A percentile compares a stretch with the other conserved stretches of the same genome.
These are phyloP conservation scores for Exidia glandulosa DNA, from an alignment of 768 basidiomycete genomes.

Conservation along the genomic window DNA sequence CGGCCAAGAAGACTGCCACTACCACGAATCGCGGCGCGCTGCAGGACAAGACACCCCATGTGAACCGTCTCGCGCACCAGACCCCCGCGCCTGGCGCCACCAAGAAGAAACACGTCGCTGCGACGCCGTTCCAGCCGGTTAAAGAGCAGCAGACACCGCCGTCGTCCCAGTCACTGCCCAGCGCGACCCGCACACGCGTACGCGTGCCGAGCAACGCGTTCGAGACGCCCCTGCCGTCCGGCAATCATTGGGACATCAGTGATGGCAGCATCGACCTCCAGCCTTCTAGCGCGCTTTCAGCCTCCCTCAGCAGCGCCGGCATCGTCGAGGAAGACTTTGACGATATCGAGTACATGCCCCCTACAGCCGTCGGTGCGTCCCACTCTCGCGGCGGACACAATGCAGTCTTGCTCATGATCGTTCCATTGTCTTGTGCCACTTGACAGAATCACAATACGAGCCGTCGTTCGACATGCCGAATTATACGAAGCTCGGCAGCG, in stretches of 20 bases:
- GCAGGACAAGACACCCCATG: constrained; percentile 66
- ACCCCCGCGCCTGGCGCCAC: constrained; percentile 13
- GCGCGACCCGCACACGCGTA: constrained; percentile 54
- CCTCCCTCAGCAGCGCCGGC: constrained; percentile 9
- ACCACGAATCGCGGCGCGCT: constrained; percentile 37
- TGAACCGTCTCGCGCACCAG: constrained; percentile 38
- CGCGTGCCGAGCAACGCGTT: constrained; percentile 47
- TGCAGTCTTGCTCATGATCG: not conserved
- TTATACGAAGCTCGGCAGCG: constrained; percentile 30
- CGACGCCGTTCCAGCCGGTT: constrained; percentile 27
- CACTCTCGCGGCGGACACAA: too few relatives aligned
- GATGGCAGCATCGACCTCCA: constrained; percentile 35
- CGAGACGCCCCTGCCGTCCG: constrained; percentile 51
- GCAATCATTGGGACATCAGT: constrained; percentile 69
- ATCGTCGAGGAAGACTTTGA: constrained; percentile 22
- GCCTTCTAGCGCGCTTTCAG: too few relatives aligned
- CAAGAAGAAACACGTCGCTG: constrained; percentile 21
- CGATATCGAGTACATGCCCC: constrained; percentile 48
- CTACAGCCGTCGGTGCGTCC: constrained; percentile 34
- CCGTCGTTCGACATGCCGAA: constrained; percentile 40
- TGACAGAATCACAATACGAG: constrained; percentile 30
- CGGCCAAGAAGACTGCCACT: not conserved
- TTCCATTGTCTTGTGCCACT: not conserved
- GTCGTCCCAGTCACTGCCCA: constrained; percentile 25
- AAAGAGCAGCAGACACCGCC: constrained; percentile 22